Evolutionary conservation across 2,329 filamentous ascomycete species (phyloP), one percentile per base, ranked within the genome.

Genomic region (Microcyclospora pomicola): DNA sequence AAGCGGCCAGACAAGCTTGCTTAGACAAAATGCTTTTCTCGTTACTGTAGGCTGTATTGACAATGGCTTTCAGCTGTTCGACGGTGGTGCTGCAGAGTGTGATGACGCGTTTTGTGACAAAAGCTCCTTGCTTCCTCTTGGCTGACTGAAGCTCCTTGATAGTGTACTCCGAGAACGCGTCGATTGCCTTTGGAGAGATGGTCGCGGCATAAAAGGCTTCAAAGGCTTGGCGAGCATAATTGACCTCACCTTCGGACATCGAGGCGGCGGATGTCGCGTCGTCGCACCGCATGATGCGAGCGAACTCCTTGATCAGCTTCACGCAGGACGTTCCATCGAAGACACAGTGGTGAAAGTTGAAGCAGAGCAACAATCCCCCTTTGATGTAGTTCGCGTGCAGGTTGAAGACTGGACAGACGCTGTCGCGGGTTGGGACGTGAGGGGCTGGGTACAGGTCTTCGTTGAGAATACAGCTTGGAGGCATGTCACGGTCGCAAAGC

Each of bases 281-380:
- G 6, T 13, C 35, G 14, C 15, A 27, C 15, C 7, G 12, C 15
- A 16, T 31, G 15, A n/a, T 15, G 16, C 5, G 15, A 14, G 31
- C 36, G 27, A 32, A 30, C 4, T n/a, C 28, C n/a, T 27, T 19
- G 9, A 38, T n/a, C 15, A 42, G 35, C 10, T 12, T 35, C 9
- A 28, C 33, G 28, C 19, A 19, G 12, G 35, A 29, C 6, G 14
- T 33, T 2, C 39, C 39, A 28, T 42, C 39, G 32, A 35, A 35
- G 6, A 42, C 28, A 11, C 35, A 15, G 30, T 42, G 39, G 24
- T 42, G 39, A 27, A 42, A 42, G 7, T 35, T 16, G 15, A 42
- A 38, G 33, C 35, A 42, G 3, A 42, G 27, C 9, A 42, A 31
- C 15, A 42, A 33, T 2, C 39, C 39, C 27, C 36, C 35, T 11